Conservation (phyloP, 2,329 filamentous ascomycete genomes). For the Aspergillus sp. region DNA sequence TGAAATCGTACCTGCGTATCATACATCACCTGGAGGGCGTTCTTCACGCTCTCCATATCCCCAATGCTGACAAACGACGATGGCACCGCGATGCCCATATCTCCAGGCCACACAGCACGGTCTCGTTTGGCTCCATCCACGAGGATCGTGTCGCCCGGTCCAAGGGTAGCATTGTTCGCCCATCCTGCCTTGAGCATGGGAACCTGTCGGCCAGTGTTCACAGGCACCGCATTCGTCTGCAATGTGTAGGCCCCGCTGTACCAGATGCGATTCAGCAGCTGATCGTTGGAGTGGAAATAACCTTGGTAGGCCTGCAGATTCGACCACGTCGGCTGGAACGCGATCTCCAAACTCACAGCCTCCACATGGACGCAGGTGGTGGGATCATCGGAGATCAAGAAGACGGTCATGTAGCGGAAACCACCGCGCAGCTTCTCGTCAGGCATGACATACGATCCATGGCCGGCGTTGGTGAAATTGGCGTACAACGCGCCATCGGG, state of each 20-base stretch:
- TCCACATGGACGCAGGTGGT: slow-evolving; percentile 36
- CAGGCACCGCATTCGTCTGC: slow-evolving; percentile 44
- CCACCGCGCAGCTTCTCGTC: slow-evolving; percentile 41
- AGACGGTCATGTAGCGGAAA: slow-evolving; percentile 45
- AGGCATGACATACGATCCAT: slow-evolving; percentile 39
- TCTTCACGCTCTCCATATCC: slow-evolving; percentile 46
- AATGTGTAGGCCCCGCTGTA: slow-evolving; percentile 56
- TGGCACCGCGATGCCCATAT: slow-evolving; percentile 51
- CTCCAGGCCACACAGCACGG: slow-evolving; percentile 46
- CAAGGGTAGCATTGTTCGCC: slow-evolving; percentile 40
- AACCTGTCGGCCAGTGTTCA: slow-evolving; percentile 35
- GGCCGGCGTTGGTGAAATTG: slow-evolving; percentile 32
- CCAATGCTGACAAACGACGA: slow-evolving; percentile 43
- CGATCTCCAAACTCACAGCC: slow-evolving; percentile 43
- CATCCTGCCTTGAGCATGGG: slow-evolving; percentile 31
- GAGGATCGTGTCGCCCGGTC: slow-evolving; percentile 41
- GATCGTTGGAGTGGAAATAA: slow-evolving; percentile 52
- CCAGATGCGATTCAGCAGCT: slow-evolving; percentile 56
- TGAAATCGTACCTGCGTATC: slow-evolving; percentile 34
- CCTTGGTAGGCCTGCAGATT: slow-evolving; percentile 53
- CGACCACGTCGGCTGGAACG: slow-evolving; percentile 51
- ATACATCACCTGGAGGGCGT: slow-evolving; percentile 49
- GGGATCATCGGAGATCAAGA: slow-evolving; percentile 30
- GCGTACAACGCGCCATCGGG: slow-evolving; percentile 43
- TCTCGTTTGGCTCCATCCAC: slow-evolving; percentile 45